A percentile compares a stretch with the other conserved stretches of the same genome.
Conservation (phyloP, 208 protist species). For the Trypanosoma brucei region DNA sequence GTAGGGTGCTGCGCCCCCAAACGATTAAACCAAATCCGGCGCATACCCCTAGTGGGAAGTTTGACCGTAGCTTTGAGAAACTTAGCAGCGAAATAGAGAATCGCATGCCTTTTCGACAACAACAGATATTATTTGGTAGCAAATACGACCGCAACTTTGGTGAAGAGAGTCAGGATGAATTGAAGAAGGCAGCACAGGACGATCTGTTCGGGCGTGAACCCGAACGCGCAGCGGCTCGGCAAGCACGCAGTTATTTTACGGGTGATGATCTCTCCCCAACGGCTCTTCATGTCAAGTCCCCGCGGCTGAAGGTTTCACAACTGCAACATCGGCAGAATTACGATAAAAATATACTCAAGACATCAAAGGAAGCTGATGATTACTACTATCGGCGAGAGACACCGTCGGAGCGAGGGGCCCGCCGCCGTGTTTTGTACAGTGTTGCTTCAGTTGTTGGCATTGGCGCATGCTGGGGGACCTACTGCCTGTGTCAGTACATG, state of each 20-base stretch:
- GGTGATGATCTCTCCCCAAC: slow-evolving; percentile 54
- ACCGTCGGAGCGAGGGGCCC: slow-evolving; percentile 26
- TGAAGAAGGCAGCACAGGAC: slow-evolving; percentile 47
- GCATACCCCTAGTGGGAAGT: slow-evolving; percentile 56
- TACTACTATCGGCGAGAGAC: slow-evolving; percentile 67
- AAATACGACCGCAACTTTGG: slow-evolving; percentile 67
- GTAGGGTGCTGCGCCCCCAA: slow-evolving; percentile 38
- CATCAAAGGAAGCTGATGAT: slow-evolving; percentile 43
- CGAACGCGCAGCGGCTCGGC: slow-evolving; percentile 50
- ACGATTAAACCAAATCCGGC: slow-evolving; percentile 78
- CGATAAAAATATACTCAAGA: slow-evolving; percentile 68
- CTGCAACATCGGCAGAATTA: slow-evolving; percentile 40
- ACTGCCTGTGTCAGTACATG: slow-evolving; percentile 5
- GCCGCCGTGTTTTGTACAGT: slow-evolving; percentile 20
- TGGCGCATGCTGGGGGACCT: neutral
- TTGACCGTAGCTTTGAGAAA: slow-evolving; percentile 82
- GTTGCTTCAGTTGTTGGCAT: neutral
- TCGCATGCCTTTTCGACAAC: slow-evolving; percentile 55
- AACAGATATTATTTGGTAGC: slow-evolving; percentile 43
- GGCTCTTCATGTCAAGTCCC: slow-evolving; percentile 53
- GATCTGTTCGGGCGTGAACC: slow-evolving; percentile 55
- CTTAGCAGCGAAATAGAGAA: slow-evolving; percentile 57
- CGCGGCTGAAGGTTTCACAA: slow-evolving; percentile 66
- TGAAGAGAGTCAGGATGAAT: slow-evolving; percentile 44
- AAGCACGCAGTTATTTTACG: slow-evolving; percentile 65